Base-by-base conservation (phyloP, 176 grass and related monocot species). In the Hyparrhenia diplandra region DNA sequence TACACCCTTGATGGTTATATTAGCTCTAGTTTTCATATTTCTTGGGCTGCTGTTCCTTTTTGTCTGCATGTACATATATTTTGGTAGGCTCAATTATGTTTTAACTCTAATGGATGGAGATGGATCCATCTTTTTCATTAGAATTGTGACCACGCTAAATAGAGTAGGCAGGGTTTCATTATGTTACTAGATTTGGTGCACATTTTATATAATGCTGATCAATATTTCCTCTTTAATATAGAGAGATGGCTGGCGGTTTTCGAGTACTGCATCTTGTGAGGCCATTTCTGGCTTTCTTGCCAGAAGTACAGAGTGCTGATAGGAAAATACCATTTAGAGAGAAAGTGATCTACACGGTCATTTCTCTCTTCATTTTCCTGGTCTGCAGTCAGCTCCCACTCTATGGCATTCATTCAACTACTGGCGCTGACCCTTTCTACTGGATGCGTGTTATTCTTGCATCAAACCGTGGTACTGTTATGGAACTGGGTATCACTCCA, bases 381-480 rank as follows among this genome's bases (percentile, higher is more conserved):
- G 92, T 91, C 23, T 94, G 92, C 83, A 94, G 92, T 51, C 92
- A 94, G 83, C 88, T 94, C 27, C 88, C 92, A 0, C 82, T 94
- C 21, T 91, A 94, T 90, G 92, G 92, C 75, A 90, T 94, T 66
- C 92, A 94, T 34, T 94, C 92, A 20, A 91, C 85, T 36, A 94
- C 88, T 8, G 88, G 92, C 42, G 92, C 88, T 21, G 92, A 94
- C 77, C 92, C 92, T 75, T 90, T 94, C 77, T 94, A 94, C 68
- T 94, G 92, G 92, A 94, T 94, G 88, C 88, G 92, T 86, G 92
- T 90, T 77, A 94, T 94, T 74, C 92, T 94, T 68, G 92, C 92
- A 41, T 94, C 88, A 73, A 94, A 88, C 83, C 83, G 88, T 86
- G 92, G 92, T 74, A 94, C 88, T 41, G 91, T 94, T 5, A 94